Base-by-base conservation (phyloP, 129 eudicot species). In the Ambrosia artemisiifolia region DNA sequence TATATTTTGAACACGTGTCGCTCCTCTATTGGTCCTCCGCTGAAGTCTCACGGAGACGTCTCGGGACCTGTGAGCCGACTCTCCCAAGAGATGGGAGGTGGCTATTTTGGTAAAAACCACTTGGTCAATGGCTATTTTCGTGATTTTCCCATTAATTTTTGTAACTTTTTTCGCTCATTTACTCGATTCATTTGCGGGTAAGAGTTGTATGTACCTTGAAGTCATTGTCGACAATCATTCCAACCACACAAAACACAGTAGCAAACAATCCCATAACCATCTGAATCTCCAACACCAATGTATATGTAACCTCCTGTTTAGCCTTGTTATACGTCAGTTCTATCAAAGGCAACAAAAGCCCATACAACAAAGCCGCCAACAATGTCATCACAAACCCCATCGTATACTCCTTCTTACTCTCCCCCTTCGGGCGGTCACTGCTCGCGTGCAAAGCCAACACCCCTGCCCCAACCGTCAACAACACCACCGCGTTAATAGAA, bases 251-350 rank as follows among this genome's bases (percentile, higher is more conserved):
- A 24, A 83, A 60, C 13, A 74, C 40, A 5, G 87, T 86, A 30
- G 87, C 87, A 38, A 67, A 76, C n/a, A 86, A 11, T 16, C 83
- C 74, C 79, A 83, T 65, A 0, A 86, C 80, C 16, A 74, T 11
- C 67, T 86, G 88, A 63, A 86, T 17, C 80, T 86, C 91, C 83
- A 86, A 33, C 49, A 80, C 91, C 75, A 86, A 47, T 2, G 79
- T 65, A 32, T 80, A 86, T 2, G 76, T 64, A 49, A 83, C 56
- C 10, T 62, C 65, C 46, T 78, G 83, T 19, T 74, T 74, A 0
- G 87, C 79, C 80, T 75, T 82, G 14, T 47, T 73, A 63, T 77
- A 86, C 63, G 74, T 67, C 0, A 70, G 40, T 67, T 86, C 92
- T 2, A 84, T 53, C 69, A 80, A 62, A 36, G 85, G 88, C 78